phyloP scores from a whole-genome alignment of 2,329 filamentous ascomycete species.

The Fusarium lyarnte region DNA sequence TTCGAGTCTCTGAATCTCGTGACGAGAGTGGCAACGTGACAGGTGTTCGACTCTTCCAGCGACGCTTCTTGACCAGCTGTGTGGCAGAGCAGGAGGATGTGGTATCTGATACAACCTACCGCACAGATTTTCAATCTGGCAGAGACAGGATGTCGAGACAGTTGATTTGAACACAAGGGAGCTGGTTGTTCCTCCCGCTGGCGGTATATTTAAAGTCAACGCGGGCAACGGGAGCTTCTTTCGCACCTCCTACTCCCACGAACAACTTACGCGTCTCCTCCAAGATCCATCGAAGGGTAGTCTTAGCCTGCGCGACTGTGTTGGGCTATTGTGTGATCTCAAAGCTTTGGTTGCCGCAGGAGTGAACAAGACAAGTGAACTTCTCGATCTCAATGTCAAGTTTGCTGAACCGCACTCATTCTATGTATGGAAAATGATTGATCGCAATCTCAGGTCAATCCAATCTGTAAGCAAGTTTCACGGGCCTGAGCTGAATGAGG shows the following conservation, averaged over 20 bases:
- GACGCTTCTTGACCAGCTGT: not conserved
- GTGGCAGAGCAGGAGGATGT: not conserved
- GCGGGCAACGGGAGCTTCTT: not conserved
- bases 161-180: not conserved
- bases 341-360: not conserved
- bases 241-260: accelerated
- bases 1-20: not conserved
- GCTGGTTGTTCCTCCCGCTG: accelerated
- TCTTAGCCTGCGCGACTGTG: not conserved
- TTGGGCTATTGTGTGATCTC: not conserved
- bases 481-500: no score
- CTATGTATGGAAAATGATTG: no score
- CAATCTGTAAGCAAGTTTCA: no score
- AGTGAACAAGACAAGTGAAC: not conserved
- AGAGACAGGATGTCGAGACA: accelerated
- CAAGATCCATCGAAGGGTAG: accelerated
- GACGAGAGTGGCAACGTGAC: not conserved
- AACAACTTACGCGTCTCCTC: not conserved
- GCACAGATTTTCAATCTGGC: accelerated
- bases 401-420: no score
- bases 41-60: not conserved
- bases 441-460: no score
- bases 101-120: not conserved
- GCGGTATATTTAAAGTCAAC: not conserved
- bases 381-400: no score